Evolutionary conservation across 345 rosid species (phyloP).

Genomic region (Salix brachista): DNA sequence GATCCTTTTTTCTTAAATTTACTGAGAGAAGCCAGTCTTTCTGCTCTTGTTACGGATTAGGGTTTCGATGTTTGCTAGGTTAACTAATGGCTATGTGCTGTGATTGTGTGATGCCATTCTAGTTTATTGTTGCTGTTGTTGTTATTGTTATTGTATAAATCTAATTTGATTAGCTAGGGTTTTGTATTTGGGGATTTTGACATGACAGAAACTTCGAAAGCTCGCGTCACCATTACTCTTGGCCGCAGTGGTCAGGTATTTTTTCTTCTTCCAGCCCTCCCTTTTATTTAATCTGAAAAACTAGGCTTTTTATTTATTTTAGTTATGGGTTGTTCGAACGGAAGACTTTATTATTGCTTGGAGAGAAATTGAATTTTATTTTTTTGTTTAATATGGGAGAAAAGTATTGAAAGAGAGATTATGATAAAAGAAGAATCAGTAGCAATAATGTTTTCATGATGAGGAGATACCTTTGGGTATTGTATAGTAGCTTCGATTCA

Average conservation of each 20-base stretch:
- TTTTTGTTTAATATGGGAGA: not conserved
- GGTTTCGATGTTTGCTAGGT: not conserved
- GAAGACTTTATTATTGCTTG: not conserved
- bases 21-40: not conserved
- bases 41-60: not conserved
- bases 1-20: not conserved
- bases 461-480: not conserved
- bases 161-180: constrained; percentile 26
- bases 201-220: constrained; percentile 71
- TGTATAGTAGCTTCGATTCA: not conserved
- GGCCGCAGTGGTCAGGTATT: constrained; percentile 81
- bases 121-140: not conserved
- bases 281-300: not conserved
- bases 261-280: not conserved
- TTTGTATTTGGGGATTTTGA: constrained; percentile 20
- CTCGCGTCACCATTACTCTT: constrained; percentile 76
- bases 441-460: not conserved
- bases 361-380: not conserved
- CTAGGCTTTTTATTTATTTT: not conserved
- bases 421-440: not conserved
- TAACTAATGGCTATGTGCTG: not conserved
- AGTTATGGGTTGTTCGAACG: not conserved
- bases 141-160: not conserved
- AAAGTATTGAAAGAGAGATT: not conserved
- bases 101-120: not conserved